Percentiles rank a stretch among this genome's conserved stretches.
Evolutionary conservation across 805 yeast species (phyloP).

Genomic region (Danielia oregonensis): DNA sequence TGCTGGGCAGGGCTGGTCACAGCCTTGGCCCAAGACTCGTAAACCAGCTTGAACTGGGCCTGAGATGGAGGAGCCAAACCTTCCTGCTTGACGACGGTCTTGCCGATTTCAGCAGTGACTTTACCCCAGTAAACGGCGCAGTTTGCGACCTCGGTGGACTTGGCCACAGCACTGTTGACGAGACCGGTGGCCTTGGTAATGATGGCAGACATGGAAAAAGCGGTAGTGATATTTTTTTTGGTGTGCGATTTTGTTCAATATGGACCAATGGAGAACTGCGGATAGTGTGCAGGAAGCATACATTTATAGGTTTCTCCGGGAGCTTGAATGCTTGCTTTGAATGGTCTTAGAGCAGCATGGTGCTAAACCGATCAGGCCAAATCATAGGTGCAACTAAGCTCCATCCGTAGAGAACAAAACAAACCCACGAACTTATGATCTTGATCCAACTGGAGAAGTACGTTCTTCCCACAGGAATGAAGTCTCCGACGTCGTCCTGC

Average conservation of each 20-base stretch:
- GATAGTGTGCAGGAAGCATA: constrained; percentile 7
- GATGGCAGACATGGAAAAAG: constrained; percentile 38
- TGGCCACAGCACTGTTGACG: constrained; percentile 33
- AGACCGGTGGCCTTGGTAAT: constrained; percentile 37
- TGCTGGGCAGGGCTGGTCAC: constrained; percentile 50
- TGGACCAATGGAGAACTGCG: constrained; percentile 9
- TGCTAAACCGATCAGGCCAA: constrained; percentile 78
- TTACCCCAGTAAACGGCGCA: constrained; percentile 76
- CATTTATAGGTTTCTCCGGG: too few relatives aligned
- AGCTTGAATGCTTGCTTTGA: too few relatives aligned
- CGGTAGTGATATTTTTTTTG: constrained; percentile 8
- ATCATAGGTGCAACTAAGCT: constrained; percentile 85
- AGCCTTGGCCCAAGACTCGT: constrained; percentile 42
- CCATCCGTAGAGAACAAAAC: constrained; percentile 86
- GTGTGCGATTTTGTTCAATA: not conserved
- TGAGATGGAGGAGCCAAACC: constrained; percentile 87
- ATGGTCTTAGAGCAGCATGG: constrained; percentile 10
- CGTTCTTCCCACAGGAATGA: constrained; percentile 95
- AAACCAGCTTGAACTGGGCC: constrained; percentile 73
- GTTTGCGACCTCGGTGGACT: constrained; percentile 42
- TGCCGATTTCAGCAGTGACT: constrained; percentile 61
- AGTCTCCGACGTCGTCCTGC: constrained; percentile 78
- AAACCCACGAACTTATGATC: constrained; percentile 87
- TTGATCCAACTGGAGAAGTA: constrained; percentile 95
- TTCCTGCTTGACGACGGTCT: constrained; percentile 85